Conservation (phyloP, 495 filamentous ascomycete species). For the Durotheca rogersii region DNA sequence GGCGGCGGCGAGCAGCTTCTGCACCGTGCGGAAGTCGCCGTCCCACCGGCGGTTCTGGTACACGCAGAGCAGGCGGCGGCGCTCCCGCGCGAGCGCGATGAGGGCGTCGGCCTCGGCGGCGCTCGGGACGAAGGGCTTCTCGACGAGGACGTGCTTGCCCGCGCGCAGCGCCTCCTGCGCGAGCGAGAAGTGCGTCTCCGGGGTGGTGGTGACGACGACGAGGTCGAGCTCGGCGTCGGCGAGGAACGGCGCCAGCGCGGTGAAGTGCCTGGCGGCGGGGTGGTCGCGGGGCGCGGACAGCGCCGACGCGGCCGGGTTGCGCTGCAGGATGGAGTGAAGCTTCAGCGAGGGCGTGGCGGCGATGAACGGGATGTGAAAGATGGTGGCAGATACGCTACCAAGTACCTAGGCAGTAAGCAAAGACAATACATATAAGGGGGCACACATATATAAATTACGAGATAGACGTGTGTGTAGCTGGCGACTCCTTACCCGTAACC, state of each 20-base stretch:
- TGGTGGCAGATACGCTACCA: conserved; percentile 72
- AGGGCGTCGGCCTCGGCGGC: conserved; percentile 70
- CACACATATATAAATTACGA: too few relatives aligned
- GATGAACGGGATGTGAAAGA: conserved; percentile 91
- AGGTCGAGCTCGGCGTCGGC: conserved; percentile 66
- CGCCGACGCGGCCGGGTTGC: conserved; percentile 41
- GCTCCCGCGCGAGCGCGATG: conserved; percentile 61
- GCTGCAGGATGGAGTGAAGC: conserved; percentile 79
- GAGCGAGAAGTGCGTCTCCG: conserved; percentile 70
- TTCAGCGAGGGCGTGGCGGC: conserved; percentile 60
- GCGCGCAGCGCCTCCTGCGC: conserved; percentile 65
- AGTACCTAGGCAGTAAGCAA: conserved; percentile 20
- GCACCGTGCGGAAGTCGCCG: conserved; percentile 78
- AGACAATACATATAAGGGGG: background rate
- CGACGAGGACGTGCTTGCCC: conserved; percentile 82
- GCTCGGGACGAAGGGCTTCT: conserved; percentile 86
- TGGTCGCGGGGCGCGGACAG: conserved; percentile 71
- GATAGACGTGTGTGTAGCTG: too few relatives aligned
- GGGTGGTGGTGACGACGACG: conserved; percentile 73
- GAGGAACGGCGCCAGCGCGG: conserved; percentile 61
- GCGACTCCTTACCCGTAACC: conserved; percentile 57
- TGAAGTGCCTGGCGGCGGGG: conserved; percentile 64
- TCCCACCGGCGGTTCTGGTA: conserved; percentile 91
- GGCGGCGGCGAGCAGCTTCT: conserved; percentile 54
- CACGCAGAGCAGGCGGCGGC: conserved; percentile 66